These are phyloP conservation scores for Melaleuca alternifolia DNA, from an alignment of 345 rosid genomes.

Conservation along the genomic window DNA sequence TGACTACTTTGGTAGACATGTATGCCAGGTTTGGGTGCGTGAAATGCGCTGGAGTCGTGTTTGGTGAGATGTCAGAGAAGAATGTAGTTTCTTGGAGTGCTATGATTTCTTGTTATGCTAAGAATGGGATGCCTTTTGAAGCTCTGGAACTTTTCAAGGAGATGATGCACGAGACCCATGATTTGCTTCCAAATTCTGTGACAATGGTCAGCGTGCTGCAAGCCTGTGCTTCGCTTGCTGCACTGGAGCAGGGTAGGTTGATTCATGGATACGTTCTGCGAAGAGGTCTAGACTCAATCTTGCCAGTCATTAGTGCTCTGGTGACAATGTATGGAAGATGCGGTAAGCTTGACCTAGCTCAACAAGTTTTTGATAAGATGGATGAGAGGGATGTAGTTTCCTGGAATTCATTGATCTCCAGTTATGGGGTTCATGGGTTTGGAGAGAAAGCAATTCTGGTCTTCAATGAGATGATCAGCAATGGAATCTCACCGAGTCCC, in stretches of 20 bases:
- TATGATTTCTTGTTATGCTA: slow-evolving; percentile 74
- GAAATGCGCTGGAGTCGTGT: slow-evolving; percentile 43
- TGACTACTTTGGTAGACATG: slow-evolving; percentile 86
- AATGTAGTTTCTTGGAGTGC: slow-evolving; percentile 92
- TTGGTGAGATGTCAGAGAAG: slow-evolving; percentile 42
- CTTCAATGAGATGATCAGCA: slow-evolving; percentile 54
- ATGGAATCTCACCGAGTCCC: slow-evolving; percentile 51
- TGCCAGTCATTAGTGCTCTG: slow-evolving; percentile 73
- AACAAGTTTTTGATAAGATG: slow-evolving; percentile 56
- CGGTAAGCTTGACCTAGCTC: slow-evolving; percentile 62
- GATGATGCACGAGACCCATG: slow-evolving; percentile 45
- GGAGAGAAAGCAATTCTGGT: slow-evolving; percentile 60
- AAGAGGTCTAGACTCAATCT: slow-evolving; percentile 62
- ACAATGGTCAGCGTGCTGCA: slow-evolving; percentile 91
- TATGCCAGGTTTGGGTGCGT: slow-evolving; percentile 74
- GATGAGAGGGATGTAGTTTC: slow-evolving; percentile 61
- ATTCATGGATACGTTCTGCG: slow-evolving; percentile 72
- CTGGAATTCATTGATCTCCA: slow-evolving; percentile 81
- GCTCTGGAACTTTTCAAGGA: slow-evolving; percentile 61
- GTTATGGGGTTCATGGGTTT: slow-evolving; percentile 75
- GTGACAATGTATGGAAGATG: slow-evolving; percentile 78
- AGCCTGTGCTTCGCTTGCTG: slow-evolving; percentile 83
- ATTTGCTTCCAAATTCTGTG: slow-evolving; percentile 53
- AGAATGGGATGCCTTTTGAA: slow-evolving; percentile 48
- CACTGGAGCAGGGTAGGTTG: slow-evolving; percentile 72